Evolutionary conservation across 2,329 filamentous ascomycete genomes (phyloP), one percentile per base, ranked within the genome.

Genomic region (Exophiala calicioides): DNA sequence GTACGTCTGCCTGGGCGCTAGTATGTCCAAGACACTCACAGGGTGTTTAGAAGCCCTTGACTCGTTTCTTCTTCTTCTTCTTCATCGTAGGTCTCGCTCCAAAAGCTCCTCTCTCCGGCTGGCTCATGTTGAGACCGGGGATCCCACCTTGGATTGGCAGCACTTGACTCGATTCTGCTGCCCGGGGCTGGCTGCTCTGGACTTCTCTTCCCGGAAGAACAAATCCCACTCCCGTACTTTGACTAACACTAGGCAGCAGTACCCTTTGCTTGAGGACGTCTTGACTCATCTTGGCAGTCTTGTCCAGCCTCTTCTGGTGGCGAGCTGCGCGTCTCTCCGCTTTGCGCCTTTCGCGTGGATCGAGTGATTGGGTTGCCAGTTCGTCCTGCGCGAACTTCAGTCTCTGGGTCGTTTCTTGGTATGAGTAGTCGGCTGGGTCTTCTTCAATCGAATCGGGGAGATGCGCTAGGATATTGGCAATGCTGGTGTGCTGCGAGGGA

Each of bases 71-170:
- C 33, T 52, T 50, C 2, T 24, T 38, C 20, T 50, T 50, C n/a
- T 33, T 34, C 37, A 29, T 37, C 19, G 9, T 21, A 12, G 41
- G 52, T 30, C 53, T 46, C 8, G 21, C 45, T 8, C 52, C 55
- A 45, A 50, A 56, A 8, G 41, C 52, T 16, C 56, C 56, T 39
- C 46, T 41, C 33, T 53, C 56, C 4, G 56, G 56, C 34, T 58
- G 56, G 8, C 50, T 57, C 50, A 51, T 50, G 15, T 26, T 52
- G 21, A 58, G 15, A 3, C 39, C 43, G 5, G 43, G 46, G 10
- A 39, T 21, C 1, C 16, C 26, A 12, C 21, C 36, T 30, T 50
- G 44, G 43, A 32, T 40, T 42, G 13, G 16, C 15, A 15, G 35
- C n/a, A n/a, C 29, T 27, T 46, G 53, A 38, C 44, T 50, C n/a